phyloP scores from a whole-genome alignment of 768 basidiomycete species.

The Coprinopsis cinerea region DNA sequence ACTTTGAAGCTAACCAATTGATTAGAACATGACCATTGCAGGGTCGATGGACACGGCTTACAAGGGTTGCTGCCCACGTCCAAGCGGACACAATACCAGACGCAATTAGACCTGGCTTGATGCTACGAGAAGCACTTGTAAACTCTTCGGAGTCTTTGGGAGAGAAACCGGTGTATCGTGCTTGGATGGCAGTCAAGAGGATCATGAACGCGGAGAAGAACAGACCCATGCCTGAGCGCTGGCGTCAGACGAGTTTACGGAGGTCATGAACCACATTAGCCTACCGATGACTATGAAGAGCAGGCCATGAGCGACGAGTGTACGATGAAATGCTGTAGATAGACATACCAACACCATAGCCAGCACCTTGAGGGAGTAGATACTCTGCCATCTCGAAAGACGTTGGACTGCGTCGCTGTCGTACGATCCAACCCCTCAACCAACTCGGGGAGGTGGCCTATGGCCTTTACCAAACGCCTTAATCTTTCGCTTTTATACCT shows the following conservation, averaged over 20 bases:
- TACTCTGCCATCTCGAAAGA: slow-evolving; percentile 12
- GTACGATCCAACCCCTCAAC: neutral
- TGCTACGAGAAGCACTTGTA: slow-evolving; percentile 71
- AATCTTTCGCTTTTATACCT: too few species aligned
- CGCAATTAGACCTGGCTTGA: slow-evolving; percentile 90
- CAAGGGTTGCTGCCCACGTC: slow-evolving; percentile 84
- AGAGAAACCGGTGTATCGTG: slow-evolving; percentile 78
- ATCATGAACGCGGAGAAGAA: slow-evolving; percentile 86
- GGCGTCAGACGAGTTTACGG: neutral
- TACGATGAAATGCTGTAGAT: neutral
- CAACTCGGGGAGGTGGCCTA: neutral
- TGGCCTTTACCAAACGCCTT: too few species aligned
- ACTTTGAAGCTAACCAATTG: slow-evolving; percentile 50
- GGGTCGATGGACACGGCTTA: slow-evolving; percentile 19
- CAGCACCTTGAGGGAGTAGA: slow-evolving; percentile 73
- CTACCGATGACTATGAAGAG: slow-evolving; percentile 23
- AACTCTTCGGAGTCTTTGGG: slow-evolving; percentile 80
- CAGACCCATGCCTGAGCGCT: slow-evolving; percentile 67
- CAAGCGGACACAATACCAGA: slow-evolving; percentile 90
- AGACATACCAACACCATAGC: slow-evolving; percentile 75
- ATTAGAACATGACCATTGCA: neutral
- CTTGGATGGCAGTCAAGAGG: slow-evolving; percentile 70
- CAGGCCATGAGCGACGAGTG: neutral
- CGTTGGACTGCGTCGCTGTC: neutral
- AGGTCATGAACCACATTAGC: neutral